Evolutionary conservation across 805 yeast species (phyloP), one percentile per base, ranked within the genome.

Genomic region (Saccharomycopsis sp.): DNA sequence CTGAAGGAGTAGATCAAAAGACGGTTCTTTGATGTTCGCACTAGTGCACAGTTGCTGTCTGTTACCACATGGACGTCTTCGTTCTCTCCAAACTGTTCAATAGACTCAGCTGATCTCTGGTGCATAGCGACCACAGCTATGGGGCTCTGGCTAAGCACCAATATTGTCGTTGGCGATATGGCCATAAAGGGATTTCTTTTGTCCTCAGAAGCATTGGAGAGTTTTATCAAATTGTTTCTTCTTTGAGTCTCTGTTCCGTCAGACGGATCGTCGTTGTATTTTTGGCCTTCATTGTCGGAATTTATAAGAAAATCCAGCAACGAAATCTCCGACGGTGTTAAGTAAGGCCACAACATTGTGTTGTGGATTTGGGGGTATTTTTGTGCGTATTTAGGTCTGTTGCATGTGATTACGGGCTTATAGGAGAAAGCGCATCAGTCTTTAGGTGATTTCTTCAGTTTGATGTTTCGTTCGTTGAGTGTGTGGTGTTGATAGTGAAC

Each of bases 61-160:
- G 65, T 57, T 15, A 68, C 68, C 23, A 60, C 60, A 56, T 70
- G 70, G 1, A 71, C 59, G 1, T 61, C 54, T 3, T 61, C 50
- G 57, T 77, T 78, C 1, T 48, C 2, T 0, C 82, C 82, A 63
- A 75, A 74, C 47, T 67, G 68, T 24, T 68, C 66, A 1, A 77
- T 51, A 1, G 77, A 72, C 23, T 70, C 70, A 3, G 34, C 48
- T 0, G 71, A 62, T 60, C 81, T 63, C 9, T 62, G 58, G 57
- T 77, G 77, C 1, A 64, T 56, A 1, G 74, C 65, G 8, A 75
- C 54, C 1, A 73, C 71, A 5, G 74, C 60, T 9, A 71, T 62
- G 8, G 75, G 71, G 37, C 52, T 52, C 52, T 69, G 69, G 60
- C 76, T 69, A 50, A 70, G 63, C 1, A 76, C 56, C 18, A 63